Conservation (phyloP, 345 rosid genomes). For the Hibiscus mutabilis region DNA sequence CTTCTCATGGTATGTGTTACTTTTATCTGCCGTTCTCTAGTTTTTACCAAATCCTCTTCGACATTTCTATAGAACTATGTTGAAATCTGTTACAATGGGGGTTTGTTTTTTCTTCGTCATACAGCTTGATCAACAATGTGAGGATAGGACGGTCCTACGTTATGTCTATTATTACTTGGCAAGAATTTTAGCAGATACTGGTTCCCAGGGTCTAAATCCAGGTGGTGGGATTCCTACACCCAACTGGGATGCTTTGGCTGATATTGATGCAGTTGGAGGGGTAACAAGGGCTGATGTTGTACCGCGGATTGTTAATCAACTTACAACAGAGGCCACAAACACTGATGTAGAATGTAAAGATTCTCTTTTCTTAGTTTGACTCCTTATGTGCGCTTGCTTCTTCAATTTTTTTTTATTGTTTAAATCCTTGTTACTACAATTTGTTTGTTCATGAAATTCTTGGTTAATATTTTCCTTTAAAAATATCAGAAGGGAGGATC, state of each 20-base stretch:
- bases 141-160: conserved; percentile 82
- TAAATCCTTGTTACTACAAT: no score
- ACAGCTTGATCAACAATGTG: conserved; percentile 81
- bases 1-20: conserved; percentile 56
- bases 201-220: conserved; percentile 72
- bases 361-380: no score
- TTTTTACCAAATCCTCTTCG: no score
- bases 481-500: no score
- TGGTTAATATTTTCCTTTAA: no score
- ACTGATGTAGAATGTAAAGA: conserved; percentile 50
- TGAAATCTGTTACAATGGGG: no score
- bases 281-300: conserved; percentile 98
- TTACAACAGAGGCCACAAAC: conserved; percentile 67
- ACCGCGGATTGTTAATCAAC: conserved; percentile 76
- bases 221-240: conserved; percentile 99
- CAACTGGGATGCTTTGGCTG: conserved; percentile 99
- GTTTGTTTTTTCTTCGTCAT: no score
- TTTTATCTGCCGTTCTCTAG: no score
- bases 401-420: no score
- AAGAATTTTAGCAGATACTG: conserved; percentile 83
- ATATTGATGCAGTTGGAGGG: conserved; percentile 95
- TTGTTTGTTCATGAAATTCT: no score
- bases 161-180: conserved; percentile 99
- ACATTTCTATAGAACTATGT: no score
- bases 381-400: no score